These are phyloP conservation scores for Tylopilus intermedius DNA, from an alignment of 768 basidiomycete genomes.

Conservation along the genomic window DNA sequence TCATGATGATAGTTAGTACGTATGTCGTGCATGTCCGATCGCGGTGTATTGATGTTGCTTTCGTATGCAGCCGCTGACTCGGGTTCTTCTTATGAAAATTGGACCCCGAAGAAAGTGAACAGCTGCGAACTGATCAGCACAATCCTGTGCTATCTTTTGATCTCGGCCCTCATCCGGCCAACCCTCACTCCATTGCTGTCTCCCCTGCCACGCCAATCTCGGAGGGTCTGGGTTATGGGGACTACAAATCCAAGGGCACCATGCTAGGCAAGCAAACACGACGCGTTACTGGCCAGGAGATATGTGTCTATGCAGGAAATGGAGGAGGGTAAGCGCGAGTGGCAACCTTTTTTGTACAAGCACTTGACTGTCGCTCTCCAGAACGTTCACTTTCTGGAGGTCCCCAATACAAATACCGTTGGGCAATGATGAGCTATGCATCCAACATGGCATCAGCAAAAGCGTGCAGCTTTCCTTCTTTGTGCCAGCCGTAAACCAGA, in stretches of 20 bases:
- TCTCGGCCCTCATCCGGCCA: conserved; percentile 69
- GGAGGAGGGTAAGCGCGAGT: conserved; percentile 42
- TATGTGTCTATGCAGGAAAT: conserved; percentile 59
- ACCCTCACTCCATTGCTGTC: conserved; percentile 52
- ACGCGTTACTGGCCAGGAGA: conserved; percentile 56
- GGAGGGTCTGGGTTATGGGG: conserved; percentile 5
- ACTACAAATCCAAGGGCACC: conserved; percentile 19
- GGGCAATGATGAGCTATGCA: conserved; percentile 60
- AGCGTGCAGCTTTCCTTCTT: conserved; percentile 75
- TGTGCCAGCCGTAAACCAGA: conserved; percentile 74
- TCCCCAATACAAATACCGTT: conserved; percentile 84
- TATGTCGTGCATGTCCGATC: conserved; percentile 19
- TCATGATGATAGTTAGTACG: conserved; percentile 83
- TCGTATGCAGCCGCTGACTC: conserved; percentile 59
- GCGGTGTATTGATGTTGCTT: neutral
- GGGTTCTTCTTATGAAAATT: conserved; percentile 65
- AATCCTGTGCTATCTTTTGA: conserved; percentile 41
- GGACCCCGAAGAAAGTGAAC: conserved; percentile 50
- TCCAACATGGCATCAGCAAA: conserved; percentile 78
- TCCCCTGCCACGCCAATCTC: conserved; percentile 20
- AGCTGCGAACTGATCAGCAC: conserved; percentile 12
- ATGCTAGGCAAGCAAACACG: conserved; percentile 33
- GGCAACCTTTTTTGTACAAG: neutral
- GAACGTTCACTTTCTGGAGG: conserved; percentile 91
- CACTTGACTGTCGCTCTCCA: conserved; percentile 26